A percentile compares a stretch with the other conserved stretches of the same genome.
phyloP scores from a whole-genome alignment of 108 stramenopile species.

The Mediolabrus comicus region DNA sequence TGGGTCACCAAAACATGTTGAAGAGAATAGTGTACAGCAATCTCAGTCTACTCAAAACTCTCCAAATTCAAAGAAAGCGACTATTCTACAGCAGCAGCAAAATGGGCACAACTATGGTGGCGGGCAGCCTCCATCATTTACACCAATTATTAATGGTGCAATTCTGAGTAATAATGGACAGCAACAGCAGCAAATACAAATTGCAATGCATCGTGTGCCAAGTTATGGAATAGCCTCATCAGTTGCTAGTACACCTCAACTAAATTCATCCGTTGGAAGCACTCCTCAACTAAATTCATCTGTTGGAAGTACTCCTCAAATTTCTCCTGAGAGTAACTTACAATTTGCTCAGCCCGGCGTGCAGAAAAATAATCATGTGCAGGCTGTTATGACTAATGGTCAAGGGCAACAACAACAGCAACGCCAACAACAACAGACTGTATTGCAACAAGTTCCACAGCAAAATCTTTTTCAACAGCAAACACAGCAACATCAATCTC shows the following conservation, averaged over 20 bases:
- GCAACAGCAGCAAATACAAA: neutral
- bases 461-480: neutral
- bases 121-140: neutral
- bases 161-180: neutral
- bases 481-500: neutral
- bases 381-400: neutral
- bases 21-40: neutral
- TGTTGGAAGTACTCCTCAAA: neutral
- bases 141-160: neutral
- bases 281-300: neutral
- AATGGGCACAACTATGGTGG: neutral
- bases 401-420: neutral
- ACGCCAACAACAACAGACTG: neutral
- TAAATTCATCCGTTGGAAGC: neutral
- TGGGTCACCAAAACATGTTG: neutral
- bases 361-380: neutral
- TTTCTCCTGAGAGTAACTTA: neutral
- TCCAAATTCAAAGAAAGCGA: neutral
- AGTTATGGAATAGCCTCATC: neutral
- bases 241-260: too few relatives aligned
- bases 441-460: conserved; percentile 10
- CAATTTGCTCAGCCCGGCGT: neutral
- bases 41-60: neutral
- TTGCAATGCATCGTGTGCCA: neutral
- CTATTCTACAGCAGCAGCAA: neutral